phyloP scores from a whole-genome alignment of 2,329 filamentous ascomycete species.

The Alternaria conjuncta region DNA sequence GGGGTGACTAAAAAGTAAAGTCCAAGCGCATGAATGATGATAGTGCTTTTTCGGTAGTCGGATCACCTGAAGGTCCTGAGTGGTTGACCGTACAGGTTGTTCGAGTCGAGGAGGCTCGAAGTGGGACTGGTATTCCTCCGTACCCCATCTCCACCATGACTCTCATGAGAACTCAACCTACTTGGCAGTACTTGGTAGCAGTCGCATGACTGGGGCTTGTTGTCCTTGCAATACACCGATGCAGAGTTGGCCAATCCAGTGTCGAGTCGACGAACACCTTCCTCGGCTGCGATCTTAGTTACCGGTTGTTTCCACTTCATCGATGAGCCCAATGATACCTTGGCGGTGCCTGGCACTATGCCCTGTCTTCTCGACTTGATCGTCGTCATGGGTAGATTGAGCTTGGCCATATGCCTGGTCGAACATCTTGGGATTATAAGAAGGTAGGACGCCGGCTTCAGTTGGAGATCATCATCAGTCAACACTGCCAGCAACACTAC shows the following conservation, averaged over 20 bases:
- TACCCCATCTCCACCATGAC: neutral
- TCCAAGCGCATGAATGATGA: neutral
- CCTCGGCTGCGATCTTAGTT: slow-evolving; percentile 8
- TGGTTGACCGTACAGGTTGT: neutral
- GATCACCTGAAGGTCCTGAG: neutral
- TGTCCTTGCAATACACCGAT: neutral
- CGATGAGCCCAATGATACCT: neutral
- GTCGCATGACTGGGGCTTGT: neutral
- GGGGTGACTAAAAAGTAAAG: slow-evolving; percentile 3
- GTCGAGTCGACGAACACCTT: neutral
- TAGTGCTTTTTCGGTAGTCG: slow-evolving; percentile 1
- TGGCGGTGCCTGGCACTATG: slow-evolving; percentile 4
- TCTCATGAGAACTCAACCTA: neutral
- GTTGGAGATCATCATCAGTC: slow-evolving; percentile 2
- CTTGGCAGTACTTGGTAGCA: neutral
- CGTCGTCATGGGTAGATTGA: slow-evolving; percentile 1
- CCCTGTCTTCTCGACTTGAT: neutral
- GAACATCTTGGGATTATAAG: slow-evolving; percentile 2
- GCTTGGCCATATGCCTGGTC: neutral
- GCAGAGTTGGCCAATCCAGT: slow-evolving; percentile 4
- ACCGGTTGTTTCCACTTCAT: neutral
- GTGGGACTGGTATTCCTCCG: neutral
- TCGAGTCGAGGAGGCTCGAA: neutral
- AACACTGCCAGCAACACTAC: neutral
- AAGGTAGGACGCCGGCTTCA: slow-evolving; percentile 1